Conservation (phyloP, 495 filamentous ascomycete genomes). For the Penicillium fimorum region DNA sequence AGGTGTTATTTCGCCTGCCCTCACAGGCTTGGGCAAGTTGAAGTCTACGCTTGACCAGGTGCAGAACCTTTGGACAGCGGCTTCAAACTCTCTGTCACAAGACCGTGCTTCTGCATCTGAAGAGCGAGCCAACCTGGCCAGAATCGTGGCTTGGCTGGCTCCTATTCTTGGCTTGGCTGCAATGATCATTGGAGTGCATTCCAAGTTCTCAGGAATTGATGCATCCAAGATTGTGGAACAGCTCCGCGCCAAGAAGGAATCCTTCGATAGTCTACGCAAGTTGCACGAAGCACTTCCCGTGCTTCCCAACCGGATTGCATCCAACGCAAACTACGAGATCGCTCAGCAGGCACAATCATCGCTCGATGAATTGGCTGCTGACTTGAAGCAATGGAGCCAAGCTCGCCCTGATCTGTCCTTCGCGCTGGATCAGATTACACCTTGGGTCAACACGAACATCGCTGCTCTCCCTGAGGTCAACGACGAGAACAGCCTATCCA, state of each 20-base stretch:
- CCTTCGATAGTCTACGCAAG: slow-evolving; percentile 37
- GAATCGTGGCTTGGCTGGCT: slow-evolving; percentile 48
- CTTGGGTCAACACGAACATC: slow-evolving; percentile 36
- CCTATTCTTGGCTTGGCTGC: slow-evolving; percentile 46
- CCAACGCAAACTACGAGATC: slow-evolving; percentile 40
- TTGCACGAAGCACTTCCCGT: slow-evolving; percentile 48
- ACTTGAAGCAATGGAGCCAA: slow-evolving; percentile 43
- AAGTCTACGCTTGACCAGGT: slow-evolving; percentile 38
- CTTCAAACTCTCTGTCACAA: slow-evolving; percentile 30
- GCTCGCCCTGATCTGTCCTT: slow-evolving; percentile 60
- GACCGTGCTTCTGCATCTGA: slow-evolving; percentile 20
- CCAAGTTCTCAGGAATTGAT: slow-evolving; percentile 54
- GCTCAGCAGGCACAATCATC: slow-evolving; percentile 43
- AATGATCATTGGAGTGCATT: slow-evolving; percentile 55
- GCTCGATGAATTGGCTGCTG: slow-evolving; percentile 42
- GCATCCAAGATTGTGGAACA: slow-evolving; percentile 38
- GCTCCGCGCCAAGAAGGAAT: slow-evolving; percentile 51
- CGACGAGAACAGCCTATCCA: slow-evolving; percentile 20
- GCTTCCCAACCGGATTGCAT: slow-evolving; percentile 55
- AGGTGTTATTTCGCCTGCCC: slow-evolving; percentile 44
- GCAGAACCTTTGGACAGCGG: slow-evolving; percentile 42
- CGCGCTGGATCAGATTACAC: slow-evolving; percentile 57
- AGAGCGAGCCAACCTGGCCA: slow-evolving; percentile 21
- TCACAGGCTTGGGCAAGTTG: slow-evolving; percentile 38
- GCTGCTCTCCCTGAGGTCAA: slow-evolving; percentile 11